Evolutionary conservation across 2,329 filamentous ascomycete species (phyloP).

Genomic region (Aspergillus sp.): DNA sequence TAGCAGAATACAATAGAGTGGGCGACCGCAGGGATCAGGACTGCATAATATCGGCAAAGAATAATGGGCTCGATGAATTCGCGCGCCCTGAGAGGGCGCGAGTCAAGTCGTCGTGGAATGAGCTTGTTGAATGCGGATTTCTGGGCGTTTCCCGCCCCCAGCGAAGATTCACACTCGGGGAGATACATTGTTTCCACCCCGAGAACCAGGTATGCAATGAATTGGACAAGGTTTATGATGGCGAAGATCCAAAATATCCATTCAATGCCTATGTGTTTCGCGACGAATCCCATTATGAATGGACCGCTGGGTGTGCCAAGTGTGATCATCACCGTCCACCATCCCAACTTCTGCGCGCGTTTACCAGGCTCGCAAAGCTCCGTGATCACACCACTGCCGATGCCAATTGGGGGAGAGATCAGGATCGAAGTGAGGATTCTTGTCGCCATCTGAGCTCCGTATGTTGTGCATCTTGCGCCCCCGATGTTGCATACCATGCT

Average conservation of each 20-base stretch:
- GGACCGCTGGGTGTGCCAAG: constrained; percentile 44
- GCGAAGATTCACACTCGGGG: constrained; percentile 39
- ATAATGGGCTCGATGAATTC: constrained; percentile 53
- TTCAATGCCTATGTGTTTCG: constrained; percentile 50
- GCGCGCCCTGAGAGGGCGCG: constrained; percentile 41
- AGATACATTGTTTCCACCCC: constrained; percentile 54
- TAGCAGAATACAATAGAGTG: constrained; percentile 60
- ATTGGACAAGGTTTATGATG: constrained; percentile 55
- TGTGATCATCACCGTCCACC: constrained; percentile 53
- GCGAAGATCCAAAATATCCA: constrained; percentile 62
- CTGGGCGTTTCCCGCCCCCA: constrained; percentile 25
- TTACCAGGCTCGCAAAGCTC: constrained; percentile 56
- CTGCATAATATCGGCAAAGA: constrained; percentile 44
- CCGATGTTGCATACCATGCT: constrained; percentile 53
- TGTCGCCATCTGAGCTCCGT: constrained; percentile 50
- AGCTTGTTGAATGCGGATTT: constrained; percentile 33
- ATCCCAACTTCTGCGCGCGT: constrained; percentile 52
- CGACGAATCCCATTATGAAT: constrained; percentile 42
- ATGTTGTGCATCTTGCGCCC: constrained; percentile 49
- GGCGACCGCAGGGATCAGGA: constrained; percentile 51
- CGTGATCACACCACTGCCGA: constrained; percentile 54
- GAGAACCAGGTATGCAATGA: constrained; percentile 54
- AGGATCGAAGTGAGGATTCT: constrained; percentile 53
- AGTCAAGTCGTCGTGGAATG: constrained; percentile 48
- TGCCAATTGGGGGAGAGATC: constrained; percentile 51